Conservation (phyloP, 2,329 filamentous ascomycete genomes). For the Ascomycota sp. region DNA sequence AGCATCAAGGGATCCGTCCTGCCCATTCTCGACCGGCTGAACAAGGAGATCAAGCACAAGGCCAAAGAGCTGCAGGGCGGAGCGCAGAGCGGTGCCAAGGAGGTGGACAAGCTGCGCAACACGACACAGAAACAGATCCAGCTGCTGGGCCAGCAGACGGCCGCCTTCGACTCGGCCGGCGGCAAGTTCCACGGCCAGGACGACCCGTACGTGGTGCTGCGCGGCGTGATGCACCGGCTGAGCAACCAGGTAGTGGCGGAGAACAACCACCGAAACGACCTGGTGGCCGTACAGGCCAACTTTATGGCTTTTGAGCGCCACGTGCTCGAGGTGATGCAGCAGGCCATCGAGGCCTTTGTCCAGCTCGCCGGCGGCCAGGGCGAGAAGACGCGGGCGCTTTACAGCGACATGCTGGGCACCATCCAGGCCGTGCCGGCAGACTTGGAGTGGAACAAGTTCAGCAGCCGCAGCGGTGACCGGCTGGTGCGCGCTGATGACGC, state of each 20-base stretch:
- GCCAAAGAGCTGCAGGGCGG: constrained; percentile 68
- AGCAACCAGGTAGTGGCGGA: constrained; percentile 84
- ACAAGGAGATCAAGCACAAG: constrained; percentile 94
- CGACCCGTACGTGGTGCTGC: constrained; percentile 73
- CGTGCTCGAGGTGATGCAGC: constrained; percentile 60
- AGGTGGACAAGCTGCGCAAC: constrained; percentile 72
- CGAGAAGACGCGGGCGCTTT: constrained; percentile 60
- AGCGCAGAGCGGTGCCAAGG: constrained; percentile 65
- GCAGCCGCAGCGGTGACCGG: constrained; percentile 42
- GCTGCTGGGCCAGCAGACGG: constrained; percentile 67
- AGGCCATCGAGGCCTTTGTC: constrained; percentile 62
- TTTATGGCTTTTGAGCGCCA: constrained; percentile 76
- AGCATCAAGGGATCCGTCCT: constrained; percentile 68
- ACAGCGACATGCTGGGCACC: constrained; percentile 59
- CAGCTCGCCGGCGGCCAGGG: constrained; percentile 58
- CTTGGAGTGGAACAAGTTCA: constrained; percentile 82
- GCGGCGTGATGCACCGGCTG: constrained; percentile 61
- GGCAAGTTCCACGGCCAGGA: constrained; percentile 48
- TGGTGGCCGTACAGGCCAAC: constrained; percentile 75
- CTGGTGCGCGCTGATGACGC: constrained; percentile 60
- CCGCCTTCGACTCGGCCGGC: constrained; percentile 52
- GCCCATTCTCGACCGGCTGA: constrained; percentile 71
- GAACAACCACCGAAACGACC: constrained; percentile 85
- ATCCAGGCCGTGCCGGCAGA: constrained; percentile 58
- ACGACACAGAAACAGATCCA: constrained; percentile 90